Percentiles rank a stretch among this genome's conserved stretches.
Evolutionary conservation across 1,284 basidiomycete genomes (phyloP).

Genomic region (Fomitiporia mediterranea): DNA sequence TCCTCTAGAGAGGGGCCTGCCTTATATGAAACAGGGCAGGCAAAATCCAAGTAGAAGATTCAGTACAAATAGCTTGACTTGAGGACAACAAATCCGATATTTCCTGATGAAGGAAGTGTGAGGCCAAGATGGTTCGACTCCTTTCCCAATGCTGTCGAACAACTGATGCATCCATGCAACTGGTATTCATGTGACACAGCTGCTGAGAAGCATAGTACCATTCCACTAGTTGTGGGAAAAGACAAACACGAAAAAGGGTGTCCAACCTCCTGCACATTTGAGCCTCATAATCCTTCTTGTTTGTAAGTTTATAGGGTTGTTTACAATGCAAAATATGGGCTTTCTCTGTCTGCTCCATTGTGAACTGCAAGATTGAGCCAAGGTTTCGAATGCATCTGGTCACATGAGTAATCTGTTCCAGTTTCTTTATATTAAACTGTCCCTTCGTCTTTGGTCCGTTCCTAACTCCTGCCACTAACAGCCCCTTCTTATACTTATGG

Average conservation of each 20-base stretch:
- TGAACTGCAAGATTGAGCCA: neutral
- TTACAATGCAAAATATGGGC: neutral
- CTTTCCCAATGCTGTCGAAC: no score
- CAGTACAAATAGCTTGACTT: no score
- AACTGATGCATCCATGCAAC: no score
- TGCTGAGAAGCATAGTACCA: neutral
- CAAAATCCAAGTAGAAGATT: no score
- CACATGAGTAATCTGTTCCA: neutral
- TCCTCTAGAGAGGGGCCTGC: no score
- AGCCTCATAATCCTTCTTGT: neutral
- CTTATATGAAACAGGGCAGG: no score
- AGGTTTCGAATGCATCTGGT: neutral
- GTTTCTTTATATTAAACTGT: neutral
- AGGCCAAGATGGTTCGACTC: no score
- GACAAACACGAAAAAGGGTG: neutral
- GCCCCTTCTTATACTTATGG: neutral
- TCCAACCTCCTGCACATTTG: slow-evolving; percentile 2
- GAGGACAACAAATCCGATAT: no score
- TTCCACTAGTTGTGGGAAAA: neutral
- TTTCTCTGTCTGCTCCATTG: neutral
- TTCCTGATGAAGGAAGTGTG: no score
- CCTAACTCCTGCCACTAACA: neutral
- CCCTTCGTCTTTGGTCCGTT: neutral
- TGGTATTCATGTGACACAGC: no score
- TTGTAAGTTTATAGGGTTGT: neutral